phyloP scores from a whole-genome alignment of 129 eudicot species.

The Heracleum sosnowskyi region DNA sequence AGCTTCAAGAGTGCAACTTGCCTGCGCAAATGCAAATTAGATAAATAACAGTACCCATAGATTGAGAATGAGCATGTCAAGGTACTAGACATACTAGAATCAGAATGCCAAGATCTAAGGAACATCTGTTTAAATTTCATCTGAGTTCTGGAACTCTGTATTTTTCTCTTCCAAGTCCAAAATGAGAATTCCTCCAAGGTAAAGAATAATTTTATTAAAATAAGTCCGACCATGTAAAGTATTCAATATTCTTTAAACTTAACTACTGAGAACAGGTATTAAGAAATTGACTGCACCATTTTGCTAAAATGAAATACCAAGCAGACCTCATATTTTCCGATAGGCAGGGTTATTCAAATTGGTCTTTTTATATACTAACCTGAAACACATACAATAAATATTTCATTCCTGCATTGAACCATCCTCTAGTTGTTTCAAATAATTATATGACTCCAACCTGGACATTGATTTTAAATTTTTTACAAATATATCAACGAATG shows the following conservation, averaged over 20 bases:
- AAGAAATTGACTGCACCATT: not conserved
- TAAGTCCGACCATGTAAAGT: not conserved
- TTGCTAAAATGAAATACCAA: not conserved
- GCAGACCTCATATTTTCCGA: not conserved
- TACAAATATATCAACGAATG: not conserved
- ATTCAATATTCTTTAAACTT: not conserved
- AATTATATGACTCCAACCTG: not conserved
- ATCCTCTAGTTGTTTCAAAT: not conserved
- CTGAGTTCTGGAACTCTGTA: not conserved
- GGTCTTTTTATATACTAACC: not conserved
- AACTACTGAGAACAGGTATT: not conserved
- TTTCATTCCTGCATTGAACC: not conserved
- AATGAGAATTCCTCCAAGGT: not conserved
- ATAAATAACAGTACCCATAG: not conserved
- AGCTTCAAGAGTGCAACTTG: constrained; percentile 96
- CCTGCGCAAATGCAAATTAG: constrained; percentile 35
- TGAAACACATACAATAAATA: not conserved
- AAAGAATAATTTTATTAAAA: not conserved
- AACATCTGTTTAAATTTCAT: not conserved
- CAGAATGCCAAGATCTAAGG: not conserved
- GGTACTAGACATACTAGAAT: not conserved
- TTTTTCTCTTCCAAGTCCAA: not conserved
- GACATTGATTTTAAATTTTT: not conserved
- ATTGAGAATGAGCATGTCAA: not conserved
- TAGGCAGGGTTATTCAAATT: not conserved